Conservation (phyloP, 345 rosid genomes). For the Camelina laxa region DNA sequence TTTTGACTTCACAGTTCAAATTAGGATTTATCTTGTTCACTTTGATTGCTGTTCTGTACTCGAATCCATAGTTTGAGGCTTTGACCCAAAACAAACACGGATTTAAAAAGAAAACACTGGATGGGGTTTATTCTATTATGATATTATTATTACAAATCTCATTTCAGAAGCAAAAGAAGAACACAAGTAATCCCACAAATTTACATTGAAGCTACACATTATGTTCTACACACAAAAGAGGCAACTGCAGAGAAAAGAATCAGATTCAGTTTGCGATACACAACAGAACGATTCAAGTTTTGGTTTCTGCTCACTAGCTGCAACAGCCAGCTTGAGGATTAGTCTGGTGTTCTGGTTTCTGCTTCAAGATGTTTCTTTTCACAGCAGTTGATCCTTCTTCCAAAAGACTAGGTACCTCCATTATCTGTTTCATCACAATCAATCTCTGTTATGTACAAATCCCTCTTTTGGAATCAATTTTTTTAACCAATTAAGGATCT, state of each 20-base stretch:
- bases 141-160: slow-evolving; percentile 37
- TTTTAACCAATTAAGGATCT: background rate
- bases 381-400: slow-evolving; percentile 80
- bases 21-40: background rate
- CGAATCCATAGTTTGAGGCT: background rate
- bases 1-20: background rate
- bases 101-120: slow-evolving; percentile 11
- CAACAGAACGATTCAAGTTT: slow-evolving; percentile 5
- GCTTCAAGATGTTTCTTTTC: slow-evolving; percentile 79
- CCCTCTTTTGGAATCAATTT: background rate
- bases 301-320: slow-evolving; percentile 38
- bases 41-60: background rate
- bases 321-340: slow-evolving; percentile 58
- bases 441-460: slow-evolving; percentile 2
- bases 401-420: slow-evolving; percentile 92
- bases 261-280: slow-evolving; percentile 1
- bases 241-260: slow-evolving; percentile 30
- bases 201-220: slow-evolving; percentile 36
- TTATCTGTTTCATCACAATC: slow-evolving; percentile 57
- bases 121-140: slow-evolving; percentile 16
- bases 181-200: slow-evolving; percentile 28
- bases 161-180: slow-evolving; percentile 37
- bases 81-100: background rate
- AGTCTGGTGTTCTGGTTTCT: slow-evolving; percentile 60
- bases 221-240: slow-evolving; percentile 34